These are phyloP conservation scores for Sporothrix humicola DNA, from an alignment of 2,329 filamentous ascomycete genomes.

Conservation along the genomic window DNA sequence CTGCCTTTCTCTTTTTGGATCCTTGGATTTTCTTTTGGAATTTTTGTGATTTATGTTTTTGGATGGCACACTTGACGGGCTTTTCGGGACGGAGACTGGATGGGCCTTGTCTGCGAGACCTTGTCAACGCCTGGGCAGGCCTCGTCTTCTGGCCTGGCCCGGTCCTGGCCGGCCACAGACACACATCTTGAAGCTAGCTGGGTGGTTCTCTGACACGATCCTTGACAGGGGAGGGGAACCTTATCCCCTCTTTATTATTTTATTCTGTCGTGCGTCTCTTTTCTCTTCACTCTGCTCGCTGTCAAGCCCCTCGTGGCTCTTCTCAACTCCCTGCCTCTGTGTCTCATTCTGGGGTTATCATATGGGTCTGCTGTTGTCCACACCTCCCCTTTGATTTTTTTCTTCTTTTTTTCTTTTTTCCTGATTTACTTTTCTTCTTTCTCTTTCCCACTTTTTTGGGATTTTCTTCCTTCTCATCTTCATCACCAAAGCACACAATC, in stretches of 20 bases:
- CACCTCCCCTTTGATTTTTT: background rate
- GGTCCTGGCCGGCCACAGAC: slow-evolving; percentile 7
- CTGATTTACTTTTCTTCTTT: background rate
- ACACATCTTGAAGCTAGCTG: slow-evolving; percentile 17
- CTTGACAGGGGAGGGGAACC: slow-evolving; percentile 7
- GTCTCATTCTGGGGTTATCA: slow-evolving; percentile 2
- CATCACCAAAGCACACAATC: background rate
- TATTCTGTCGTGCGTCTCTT: background rate
- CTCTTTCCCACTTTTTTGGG: background rate
- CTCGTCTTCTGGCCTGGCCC: background rate
- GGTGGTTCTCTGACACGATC: slow-evolving; percentile 24
- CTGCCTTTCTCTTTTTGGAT: slow-evolving; percentile 21
- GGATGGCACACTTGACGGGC: background rate
- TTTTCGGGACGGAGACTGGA: background rate
- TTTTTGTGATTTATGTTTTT: background rate
- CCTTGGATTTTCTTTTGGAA: too few species aligned
- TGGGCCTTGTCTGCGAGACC: background rate
- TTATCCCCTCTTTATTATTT: background rate
- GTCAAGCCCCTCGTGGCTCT: background rate
- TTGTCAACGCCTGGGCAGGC: background rate
- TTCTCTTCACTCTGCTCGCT: background rate
- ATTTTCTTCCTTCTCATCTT: too few species aligned
- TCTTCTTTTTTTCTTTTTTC: background rate
- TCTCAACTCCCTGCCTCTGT: background rate
- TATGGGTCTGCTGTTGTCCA: slow-evolving; percentile 1